Evolutionary conservation across 495 filamentous ascomycete species (phyloP).

Genomic region (Hypoxylon intermedium): DNA sequence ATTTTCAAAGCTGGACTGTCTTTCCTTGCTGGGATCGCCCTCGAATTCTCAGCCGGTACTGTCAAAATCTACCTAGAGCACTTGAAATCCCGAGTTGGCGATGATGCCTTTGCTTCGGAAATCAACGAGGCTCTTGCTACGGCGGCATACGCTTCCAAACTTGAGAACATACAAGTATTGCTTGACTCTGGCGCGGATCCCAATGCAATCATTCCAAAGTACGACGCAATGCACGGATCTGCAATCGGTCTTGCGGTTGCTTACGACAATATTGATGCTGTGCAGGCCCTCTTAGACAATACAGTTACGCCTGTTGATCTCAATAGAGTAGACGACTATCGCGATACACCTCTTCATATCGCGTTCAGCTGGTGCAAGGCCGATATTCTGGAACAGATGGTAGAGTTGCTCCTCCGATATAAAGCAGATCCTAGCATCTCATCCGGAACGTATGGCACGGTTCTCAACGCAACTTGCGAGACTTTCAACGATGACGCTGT

Average conservation of each 20-base stretch:
- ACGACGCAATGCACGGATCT: not conserved
- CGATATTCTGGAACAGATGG: conserved; percentile 5
- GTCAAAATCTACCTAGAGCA: conserved; percentile 11
- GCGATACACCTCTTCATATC: conserved; percentile 22
- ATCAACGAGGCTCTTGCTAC: conserved; percentile 5
- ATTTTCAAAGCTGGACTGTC: not conserved
- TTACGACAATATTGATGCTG: not conserved
- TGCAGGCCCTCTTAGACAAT: conserved; percentile 5
- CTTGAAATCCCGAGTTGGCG: not conserved
- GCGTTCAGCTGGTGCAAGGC: not conserved
- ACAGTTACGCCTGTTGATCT: conserved; percentile 9
- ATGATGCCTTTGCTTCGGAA: conserved; percentile 2
- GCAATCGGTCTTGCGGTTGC: conserved; percentile 8
- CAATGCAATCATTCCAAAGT: not conserved
- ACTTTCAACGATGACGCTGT: conserved; percentile 14
- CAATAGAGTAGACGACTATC: conserved; percentile 19
- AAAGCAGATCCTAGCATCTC: conserved; percentile 22
- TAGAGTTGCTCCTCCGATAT: conserved; percentile 32
- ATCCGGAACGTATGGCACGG: conserved; percentile 26
- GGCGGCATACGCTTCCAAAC: not conserved
- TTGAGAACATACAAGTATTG: not conserved
- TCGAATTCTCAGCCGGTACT: not conserved
- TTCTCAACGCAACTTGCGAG: conserved; percentile 25
- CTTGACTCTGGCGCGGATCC: conserved; percentile 16
- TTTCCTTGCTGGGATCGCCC: conserved; percentile 7